Conservation (phyloP, 306 rosid genomes). For the Nissolia schottii region DNA sequence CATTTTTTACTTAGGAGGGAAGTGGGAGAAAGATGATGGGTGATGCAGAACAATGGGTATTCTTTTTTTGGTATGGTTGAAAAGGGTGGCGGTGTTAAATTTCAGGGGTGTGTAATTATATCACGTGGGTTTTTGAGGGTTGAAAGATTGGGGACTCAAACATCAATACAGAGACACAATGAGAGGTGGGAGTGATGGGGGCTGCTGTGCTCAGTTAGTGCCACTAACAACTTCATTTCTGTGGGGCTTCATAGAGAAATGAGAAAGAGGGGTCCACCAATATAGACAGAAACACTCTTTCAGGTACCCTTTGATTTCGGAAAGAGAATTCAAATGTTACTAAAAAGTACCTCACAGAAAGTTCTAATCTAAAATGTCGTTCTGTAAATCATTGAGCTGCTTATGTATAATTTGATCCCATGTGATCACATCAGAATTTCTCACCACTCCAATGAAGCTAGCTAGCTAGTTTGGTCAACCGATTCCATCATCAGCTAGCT, state of each 20-base stretch:
- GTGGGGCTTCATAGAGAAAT: constrained; percentile 10
- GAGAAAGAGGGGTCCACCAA: background rate
- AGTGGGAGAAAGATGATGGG: background rate
- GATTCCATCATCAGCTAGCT: background rate
- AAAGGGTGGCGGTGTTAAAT: background rate
- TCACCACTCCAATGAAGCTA: constrained; percentile 25
- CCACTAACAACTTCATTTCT: constrained; percentile 32
- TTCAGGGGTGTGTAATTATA: constrained; percentile 11
- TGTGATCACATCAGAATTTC: too few species aligned
- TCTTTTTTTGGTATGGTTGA: background rate
- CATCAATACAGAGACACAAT: background rate
- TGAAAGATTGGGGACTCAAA: background rate
- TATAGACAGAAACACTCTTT: too few species aligned
- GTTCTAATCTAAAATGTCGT: too few species aligned
- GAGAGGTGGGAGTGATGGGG: background rate
- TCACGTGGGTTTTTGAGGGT: background rate
- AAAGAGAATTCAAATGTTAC: too few species aligned
- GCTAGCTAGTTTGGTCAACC: constrained; percentile 50
- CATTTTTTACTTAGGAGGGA: too few species aligned
- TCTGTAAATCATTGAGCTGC: too few species aligned
- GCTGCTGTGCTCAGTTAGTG: background rate
- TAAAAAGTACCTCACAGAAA: too few species aligned
- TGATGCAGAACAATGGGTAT: background rate
- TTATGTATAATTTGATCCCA: too few species aligned
- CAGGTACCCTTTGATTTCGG: too few species aligned